Conservation (phyloP, 495 filamentous ascomycete genomes). For the Hypoxylon fuscum region DNA sequence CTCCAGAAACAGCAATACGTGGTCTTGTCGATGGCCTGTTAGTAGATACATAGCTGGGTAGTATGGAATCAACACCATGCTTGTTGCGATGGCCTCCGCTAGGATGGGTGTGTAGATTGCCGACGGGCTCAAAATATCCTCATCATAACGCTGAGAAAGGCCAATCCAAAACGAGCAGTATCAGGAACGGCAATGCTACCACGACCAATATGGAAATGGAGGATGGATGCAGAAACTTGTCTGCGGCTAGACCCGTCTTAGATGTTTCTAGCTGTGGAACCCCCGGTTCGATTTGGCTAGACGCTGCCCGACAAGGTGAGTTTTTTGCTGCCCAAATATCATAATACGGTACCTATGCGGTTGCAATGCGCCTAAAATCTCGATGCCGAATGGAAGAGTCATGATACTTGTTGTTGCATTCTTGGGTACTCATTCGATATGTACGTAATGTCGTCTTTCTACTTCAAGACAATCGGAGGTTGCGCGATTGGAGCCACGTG, state of each 20-base stretch:
- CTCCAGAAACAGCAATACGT: slow-evolving; percentile 28
- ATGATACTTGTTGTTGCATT: slow-evolving; percentile 22
- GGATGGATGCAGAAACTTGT: slow-evolving; percentile 29
- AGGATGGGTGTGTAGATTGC: slow-evolving; percentile 23
- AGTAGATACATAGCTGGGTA: slow-evolving; percentile 29
- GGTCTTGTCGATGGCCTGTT: slow-evolving; percentile 31
- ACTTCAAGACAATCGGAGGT: slow-evolving; percentile 23
- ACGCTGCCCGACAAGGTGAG: slow-evolving; percentile 35
- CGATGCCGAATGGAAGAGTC: slow-evolving; percentile 26
- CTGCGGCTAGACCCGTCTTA: slow-evolving; percentile 35
- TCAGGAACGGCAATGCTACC: slow-evolving; percentile 31
- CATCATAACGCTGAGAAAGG: slow-evolving; percentile 14
- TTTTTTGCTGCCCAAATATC: slow-evolving; percentile 40
- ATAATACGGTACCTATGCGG: slow-evolving; percentile 26
- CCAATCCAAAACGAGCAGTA: slow-evolving; percentile 30
- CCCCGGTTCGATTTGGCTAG: slow-evolving; percentile 25
- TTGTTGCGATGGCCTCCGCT: slow-evolving; percentile 19
- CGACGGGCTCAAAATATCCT: slow-evolving; percentile 17
- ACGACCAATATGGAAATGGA: slow-evolving; percentile 24
- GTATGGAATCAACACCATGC: slow-evolving; percentile 30
- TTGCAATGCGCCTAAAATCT: slow-evolving; percentile 27
- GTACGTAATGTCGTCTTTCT: slow-evolving; percentile 25
- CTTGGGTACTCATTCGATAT: slow-evolving; percentile 23
- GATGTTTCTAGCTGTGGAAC: slow-evolving; percentile 32
- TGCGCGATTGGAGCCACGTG: slow-evolving; percentile 45